phyloP scores from a whole-genome alignment of 441 rosid species.

The Populus hybrid region DNA sequence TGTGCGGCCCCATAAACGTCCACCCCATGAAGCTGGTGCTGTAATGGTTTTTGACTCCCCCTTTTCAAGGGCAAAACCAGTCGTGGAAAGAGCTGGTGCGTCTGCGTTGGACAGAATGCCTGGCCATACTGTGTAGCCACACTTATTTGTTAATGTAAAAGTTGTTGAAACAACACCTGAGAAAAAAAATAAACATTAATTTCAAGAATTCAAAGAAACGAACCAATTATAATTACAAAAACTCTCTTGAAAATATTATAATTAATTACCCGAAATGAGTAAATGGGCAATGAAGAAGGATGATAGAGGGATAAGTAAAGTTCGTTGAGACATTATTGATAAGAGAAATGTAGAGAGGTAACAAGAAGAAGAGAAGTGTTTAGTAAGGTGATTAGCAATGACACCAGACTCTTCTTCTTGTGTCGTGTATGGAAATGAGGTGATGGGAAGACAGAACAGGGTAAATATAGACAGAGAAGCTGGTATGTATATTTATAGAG shows the following conservation, averaged over 20 bases:
- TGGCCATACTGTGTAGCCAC: too few species aligned
- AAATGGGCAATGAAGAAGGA: conserved; percentile 25
- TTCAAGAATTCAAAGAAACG: not conserved
- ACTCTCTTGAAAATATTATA: not conserved
- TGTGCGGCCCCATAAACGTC: conserved; percentile 92
- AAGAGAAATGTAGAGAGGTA: not conserved
- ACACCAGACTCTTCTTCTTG: not conserved
- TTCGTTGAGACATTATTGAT: conserved; percentile 35
- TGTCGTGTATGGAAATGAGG: not conserved
- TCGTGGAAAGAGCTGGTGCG: conserved; percentile 47
- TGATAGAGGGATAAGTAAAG: conserved; percentile 23
- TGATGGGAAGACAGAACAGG: not conserved
- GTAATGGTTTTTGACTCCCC: conserved; percentile 47
- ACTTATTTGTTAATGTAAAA: conserved; percentile 33
- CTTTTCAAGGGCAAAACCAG: conserved; percentile 64
- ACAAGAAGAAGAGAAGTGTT: not conserved
- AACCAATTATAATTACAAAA: not conserved
- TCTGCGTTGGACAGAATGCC: conserved; percentile 35
- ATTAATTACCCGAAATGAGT: conserved; percentile 32
- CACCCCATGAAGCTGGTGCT: conserved; percentile 77
- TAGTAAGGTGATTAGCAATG: not conserved
- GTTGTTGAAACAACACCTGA: conserved; percentile 26
- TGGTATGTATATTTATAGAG: too few species aligned
- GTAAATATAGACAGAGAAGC: not conserved
- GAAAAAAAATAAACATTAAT: not conserved